Percentiles rank a stretch among this genome's conserved stretches.
Conservation (phyloP, 148 eudicot species). For the Rhododendron vialii region DNA sequence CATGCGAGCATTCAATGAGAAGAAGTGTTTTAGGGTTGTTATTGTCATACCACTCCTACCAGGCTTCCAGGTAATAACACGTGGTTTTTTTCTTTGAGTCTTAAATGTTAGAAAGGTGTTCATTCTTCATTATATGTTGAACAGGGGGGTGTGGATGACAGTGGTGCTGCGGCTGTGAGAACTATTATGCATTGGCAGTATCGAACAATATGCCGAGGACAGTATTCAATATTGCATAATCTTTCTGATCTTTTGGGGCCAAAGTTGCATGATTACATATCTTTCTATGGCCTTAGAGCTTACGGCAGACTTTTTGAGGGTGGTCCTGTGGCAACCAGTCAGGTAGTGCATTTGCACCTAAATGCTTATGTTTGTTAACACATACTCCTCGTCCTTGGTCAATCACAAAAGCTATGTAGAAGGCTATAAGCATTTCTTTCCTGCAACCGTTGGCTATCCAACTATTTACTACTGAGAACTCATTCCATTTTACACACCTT, state of each 20-base stretch:
- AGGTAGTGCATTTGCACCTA: conserved; percentile 39
- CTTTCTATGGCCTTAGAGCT: conserved; percentile 93
- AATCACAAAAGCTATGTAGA: neutral
- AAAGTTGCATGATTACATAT: conserved; percentile 82
- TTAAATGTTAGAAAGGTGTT: neutral
- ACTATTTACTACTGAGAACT: neutral
- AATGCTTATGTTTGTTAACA: neutral
- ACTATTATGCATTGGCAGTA: conserved; percentile 99
- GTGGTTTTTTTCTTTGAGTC: neutral
- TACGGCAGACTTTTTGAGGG: conserved; percentile 78
- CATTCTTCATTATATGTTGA: conserved; percentile 2
- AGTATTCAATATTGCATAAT: conserved; percentile 81
- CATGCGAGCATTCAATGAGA: conserved; percentile 78
- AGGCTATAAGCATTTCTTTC: neutral
- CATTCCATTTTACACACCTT: neutral
- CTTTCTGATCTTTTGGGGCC: conserved; percentile 71
- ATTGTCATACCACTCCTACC: conserved; percentile 94
- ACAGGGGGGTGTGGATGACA: conserved; percentile 98
- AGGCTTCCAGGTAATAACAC: conserved; percentile 82
- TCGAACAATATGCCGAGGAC: conserved; percentile 90
- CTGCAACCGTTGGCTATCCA: neutral
- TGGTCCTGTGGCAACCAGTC: conserved; percentile 86
- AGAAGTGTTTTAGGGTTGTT: conserved; percentile 83
- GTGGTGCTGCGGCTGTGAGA: conserved; percentile 96
- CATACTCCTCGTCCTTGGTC: conserved; percentile 5